Base-by-base conservation (phyloP, 441 rosid genomes). In the Populus hybrid region DNA sequence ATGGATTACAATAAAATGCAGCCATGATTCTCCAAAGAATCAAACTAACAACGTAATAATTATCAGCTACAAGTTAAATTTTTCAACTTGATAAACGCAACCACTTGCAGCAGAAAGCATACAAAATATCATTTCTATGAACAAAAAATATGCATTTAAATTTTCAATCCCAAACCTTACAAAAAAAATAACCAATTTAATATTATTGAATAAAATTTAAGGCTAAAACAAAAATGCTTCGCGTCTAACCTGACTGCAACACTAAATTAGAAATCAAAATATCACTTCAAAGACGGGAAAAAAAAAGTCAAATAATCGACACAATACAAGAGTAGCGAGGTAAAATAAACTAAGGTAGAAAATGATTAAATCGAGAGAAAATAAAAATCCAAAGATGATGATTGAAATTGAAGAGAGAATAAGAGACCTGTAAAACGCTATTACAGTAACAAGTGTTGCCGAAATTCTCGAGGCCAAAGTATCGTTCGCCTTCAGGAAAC, bases 401-500 rank as follows among this genome's bases (percentile, higher is more conserved):
- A 23, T 46, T n/a, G 70, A 61, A 57, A 38, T 1, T 34, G 6
- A 21, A 36, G 40, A 14, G 34, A 14, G 18, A 63, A 16, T 30
- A 50, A 67, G 50, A 24, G 70, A 94, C 98, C 98, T 96, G 98
- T 81, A 94, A 87, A 72, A 94, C 98, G 89, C 97, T 94, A 85
- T 96, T 96, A 77, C 98, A 96, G 85, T 96, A 96, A 78, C 98
- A 95, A 78, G 99, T 95, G 77, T 95, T 95, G 84, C 99, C 98
- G 84, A 95, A 95, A 85, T 95, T 95, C 86, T 96, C 99, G 69
- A 96, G 93, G 66, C 99, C 99, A 69, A 96, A 96, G 85, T 94
- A 96, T 34, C 98, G 94, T 81, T 96, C 98, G 78, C 98, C 98
- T 88, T 96, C 98, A 8, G 99, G 99, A 82, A 96, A 96, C 88